These are phyloP conservation scores for Plasmodium knowlesi DNA, from an alignment of 169 alveolate species.

Conservation along the genomic window DNA sequence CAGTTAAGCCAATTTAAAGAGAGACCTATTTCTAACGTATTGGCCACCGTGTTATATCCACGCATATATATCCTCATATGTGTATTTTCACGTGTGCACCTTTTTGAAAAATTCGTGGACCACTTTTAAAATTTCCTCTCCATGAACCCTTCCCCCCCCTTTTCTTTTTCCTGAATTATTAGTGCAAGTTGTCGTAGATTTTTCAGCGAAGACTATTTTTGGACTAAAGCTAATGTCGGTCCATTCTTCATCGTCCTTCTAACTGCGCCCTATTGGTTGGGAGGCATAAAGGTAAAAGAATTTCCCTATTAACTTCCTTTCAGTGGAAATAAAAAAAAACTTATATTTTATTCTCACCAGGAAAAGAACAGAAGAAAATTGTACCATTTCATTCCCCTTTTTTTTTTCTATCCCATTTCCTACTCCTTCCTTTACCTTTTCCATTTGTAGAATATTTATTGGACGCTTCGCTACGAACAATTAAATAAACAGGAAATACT, in stretches of 20 bases:
- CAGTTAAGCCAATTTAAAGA: not conserved
- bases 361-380: not conserved
- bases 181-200: conserved; percentile 70
- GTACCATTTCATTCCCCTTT: not conserved
- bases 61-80: too few species aligned
- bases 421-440: not conserved
- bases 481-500: conserved; percentile 84
- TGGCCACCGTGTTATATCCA: not conserved
- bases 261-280: conserved; percentile 78
- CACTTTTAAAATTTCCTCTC: not conserved
- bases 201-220: conserved; percentile 78
- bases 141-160: not conserved
- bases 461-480: conserved; percentile 82
- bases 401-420: not conserved
- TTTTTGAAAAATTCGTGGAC: not conserved
- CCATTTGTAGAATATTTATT: conserved; percentile 79
- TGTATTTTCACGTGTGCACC: not conserved
- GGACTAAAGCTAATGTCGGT: conserved; percentile 81
- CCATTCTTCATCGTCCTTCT: conserved; percentile 77
- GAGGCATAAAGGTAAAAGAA: conserved; percentile 73
- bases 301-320: not conserved
- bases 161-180: not conserved
- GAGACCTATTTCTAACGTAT: not conserved
- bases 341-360: not conserved
- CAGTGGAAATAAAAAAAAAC: not conserved